Evolutionary conservation across 2,329 filamentous ascomycete species (phyloP), one percentile per base, ranked within the genome.

Genomic region (Aspergillus unguis): DNA sequence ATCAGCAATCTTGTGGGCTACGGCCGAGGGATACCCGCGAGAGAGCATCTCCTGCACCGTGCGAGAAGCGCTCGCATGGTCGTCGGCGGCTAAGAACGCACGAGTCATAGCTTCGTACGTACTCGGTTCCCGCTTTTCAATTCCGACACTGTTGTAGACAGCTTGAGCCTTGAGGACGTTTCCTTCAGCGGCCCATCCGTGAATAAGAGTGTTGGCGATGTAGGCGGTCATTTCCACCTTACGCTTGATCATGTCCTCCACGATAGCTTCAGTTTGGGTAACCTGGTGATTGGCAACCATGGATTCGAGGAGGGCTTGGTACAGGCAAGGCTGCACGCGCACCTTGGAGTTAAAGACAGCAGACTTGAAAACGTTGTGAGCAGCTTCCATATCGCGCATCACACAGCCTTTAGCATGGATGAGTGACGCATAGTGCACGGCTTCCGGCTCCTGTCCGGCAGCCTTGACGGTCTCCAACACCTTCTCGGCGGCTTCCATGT

Each of bases 61-160:
- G 8, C 67, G 74, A 74, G 90, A 85, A 36, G 94, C 94, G 53
- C 82, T 80, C 44, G 85, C 81, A 32, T 89, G 85, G 68, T 95
- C 85, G 67, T 95, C 90, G 3, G 87, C 87, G 8, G 90, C 85
- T 50, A 99, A 83, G 74, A 87, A 96, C 1, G 94, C 94, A 42
- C 94, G 83, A 4, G 92, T 96, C 94, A 99, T 99, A 37, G 92
- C 92, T 75, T 99, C 94, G 71, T 99, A 99, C 4, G 94, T 99
- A 77, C 91, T 96, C 3, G 94, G 94, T 77, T 99, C 94, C 52
- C 94, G 86, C 75, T 86, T 91, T 50, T 85, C 82, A 28, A 84
- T 81, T 6, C 85, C 83, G 3, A 99, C 85, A n/a, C 82, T 80
- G 54, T 88, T 81, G 68, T 95, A 99, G 56, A 96, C 85, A 26